These are phyloP conservation scores for Vicia villosa DNA, from an alignment of 306 rosid species.

Conservation along the genomic window DNA sequence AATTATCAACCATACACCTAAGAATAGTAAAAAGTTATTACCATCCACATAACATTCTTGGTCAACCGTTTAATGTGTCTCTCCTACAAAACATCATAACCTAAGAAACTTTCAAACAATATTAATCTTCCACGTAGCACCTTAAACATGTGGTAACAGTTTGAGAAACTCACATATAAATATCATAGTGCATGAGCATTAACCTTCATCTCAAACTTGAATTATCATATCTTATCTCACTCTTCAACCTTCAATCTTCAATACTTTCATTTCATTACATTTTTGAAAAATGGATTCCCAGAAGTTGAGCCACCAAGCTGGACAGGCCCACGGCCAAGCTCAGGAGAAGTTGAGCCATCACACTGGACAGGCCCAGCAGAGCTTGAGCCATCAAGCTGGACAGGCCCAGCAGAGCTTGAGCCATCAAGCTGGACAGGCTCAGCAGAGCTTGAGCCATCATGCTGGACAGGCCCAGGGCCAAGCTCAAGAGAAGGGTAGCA, in stretches of 20 bases:
- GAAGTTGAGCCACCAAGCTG: constrained; percentile 51
- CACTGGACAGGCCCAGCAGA: too few relatives aligned
- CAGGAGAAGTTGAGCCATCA: constrained; percentile 35
- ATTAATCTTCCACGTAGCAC: constrained; percentile 19
- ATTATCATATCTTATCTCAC: neutral
- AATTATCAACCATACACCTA: neutral
- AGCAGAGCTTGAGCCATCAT: too few relatives aligned
- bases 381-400: too few relatives aligned
- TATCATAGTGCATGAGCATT: constrained; percentile 10
- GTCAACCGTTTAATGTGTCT: constrained; percentile 21
- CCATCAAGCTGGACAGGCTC: too few relatives aligned
- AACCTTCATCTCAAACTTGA: constrained; percentile 25
- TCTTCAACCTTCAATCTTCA: neutral
- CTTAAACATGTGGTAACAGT: constrained; percentile 6
- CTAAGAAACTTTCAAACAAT: neutral
- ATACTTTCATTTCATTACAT: constrained; percentile 15
- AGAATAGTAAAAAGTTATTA: constrained; percentile 24
- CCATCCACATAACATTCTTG: neutral
- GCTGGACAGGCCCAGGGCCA: constrained; percentile 74
- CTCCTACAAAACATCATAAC: constrained; percentile 28
- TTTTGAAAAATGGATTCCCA: constrained; percentile 52
- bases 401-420: too few relatives aligned
- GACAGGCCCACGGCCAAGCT: constrained; percentile 67
- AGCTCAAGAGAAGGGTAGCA: constrained; percentile 60
- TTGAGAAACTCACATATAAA: constrained; percentile 29